Base-by-base conservation (phyloP, 2,329 filamentous ascomycete genomes). In the Ceratocystis colombiana region DNA sequence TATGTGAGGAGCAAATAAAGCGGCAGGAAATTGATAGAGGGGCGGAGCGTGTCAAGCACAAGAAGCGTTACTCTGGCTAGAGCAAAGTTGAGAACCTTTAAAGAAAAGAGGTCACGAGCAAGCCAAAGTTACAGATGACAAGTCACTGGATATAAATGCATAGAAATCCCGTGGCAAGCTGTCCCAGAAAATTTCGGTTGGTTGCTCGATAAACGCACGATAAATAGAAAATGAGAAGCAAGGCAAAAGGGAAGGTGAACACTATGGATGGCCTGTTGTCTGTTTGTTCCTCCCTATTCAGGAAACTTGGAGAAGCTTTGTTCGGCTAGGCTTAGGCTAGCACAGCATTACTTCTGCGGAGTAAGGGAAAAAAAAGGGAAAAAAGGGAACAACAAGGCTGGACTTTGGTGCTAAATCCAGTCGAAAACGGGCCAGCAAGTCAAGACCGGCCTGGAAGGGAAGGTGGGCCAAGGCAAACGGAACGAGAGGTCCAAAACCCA, bases 231-330 rank as follows among this genome's bases (percentile, higher is more conserved):
- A n/a, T 33, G 12, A 59, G 53, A n/a, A 59, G 25, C 25, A n/a
- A 30, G 25, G 10, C 37, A 41, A 30, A 57, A 57, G 2, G 25
- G 5, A 15, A 61, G 37, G 12, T 41, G 30, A 12, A 6, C 15
- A 28, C 25, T n/a, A 8, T 10, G 2, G 22, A 45, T 41, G 30
- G 10, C 61, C 45, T 41, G 61, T 62, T 41, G 7, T 61, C 37
- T 41, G 61, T 45, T 46, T 33, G 28, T 33, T 59, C 25, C 33
- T 59, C n/a, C 28, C 53, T 30, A 33, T 59, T 59, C 15, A 33
- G 53, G 28, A 59, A 59, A 59, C 53, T 61, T 65, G 64, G 64
- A 65, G 50, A 65, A 59, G 37, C 25, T 41, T 41, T 53, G 28
- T 41, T 28, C 41, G 45, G 33, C 22, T 41, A 22, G 33, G 46